phyloP scores from a whole-genome alignment of 345 rosid genomes.

The Moringa oleifera region DNA sequence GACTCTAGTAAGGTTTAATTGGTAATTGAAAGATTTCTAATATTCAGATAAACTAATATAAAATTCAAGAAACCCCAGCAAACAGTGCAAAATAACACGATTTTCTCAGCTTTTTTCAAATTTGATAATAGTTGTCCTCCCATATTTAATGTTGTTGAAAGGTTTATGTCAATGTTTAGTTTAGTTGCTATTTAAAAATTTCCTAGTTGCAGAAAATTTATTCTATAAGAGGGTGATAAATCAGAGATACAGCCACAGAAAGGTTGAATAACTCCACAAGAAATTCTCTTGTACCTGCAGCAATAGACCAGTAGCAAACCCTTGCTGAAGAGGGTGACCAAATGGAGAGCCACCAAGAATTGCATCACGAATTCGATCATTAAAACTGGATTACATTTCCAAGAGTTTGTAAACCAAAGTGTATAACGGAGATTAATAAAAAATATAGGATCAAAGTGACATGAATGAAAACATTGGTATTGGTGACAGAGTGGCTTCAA shows the following conservation, averaged over 20 bases:
- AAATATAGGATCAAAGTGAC: too few species aligned
- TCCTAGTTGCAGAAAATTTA: not conserved
- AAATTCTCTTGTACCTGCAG: conserved; percentile 51
- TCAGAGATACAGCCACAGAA: not conserved
- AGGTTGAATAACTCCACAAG: not conserved
- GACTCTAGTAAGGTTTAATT: not conserved
- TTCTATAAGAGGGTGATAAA: too few species aligned
- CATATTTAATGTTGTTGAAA: not conserved
- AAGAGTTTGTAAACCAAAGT: conserved; percentile 2
- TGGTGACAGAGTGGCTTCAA: too few species aligned
- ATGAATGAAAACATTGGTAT: too few species aligned
- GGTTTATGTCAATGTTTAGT: not conserved
- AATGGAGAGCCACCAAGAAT: conserved; percentile 97
- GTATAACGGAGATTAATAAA: not conserved
- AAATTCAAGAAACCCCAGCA: too few species aligned
- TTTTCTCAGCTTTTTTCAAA: too few species aligned
- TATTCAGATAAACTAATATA: too few species aligned
- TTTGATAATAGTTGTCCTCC: too few species aligned
- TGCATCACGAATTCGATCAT: conserved; percentile 97
- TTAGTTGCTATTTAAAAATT: too few species aligned
- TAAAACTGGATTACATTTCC: conserved; percentile 55
- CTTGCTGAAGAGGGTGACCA: conserved; percentile 97
- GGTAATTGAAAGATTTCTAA: too few species aligned
- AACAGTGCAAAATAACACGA: too few species aligned
- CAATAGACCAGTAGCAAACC: conserved; percentile 78